Base-by-base conservation (phyloP, 352 stramenopile species). In the Sclerospora graminicola region DNA sequence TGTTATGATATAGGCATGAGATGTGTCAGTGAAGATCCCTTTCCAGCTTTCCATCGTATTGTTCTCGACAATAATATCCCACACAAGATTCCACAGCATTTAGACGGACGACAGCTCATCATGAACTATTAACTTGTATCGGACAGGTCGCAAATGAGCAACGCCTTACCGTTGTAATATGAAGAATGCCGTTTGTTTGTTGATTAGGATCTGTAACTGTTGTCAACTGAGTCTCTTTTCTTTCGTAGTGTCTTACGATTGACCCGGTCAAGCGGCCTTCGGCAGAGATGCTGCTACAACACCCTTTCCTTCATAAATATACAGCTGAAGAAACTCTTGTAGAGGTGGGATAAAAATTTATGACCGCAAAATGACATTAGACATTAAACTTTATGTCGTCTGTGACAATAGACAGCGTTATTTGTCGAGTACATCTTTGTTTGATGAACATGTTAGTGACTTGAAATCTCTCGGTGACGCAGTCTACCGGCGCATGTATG, bases 401-500 rank as follows among this genome's bases (percentile, higher is more conserved):
- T 7, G 20, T 24, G 55, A 10, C 34, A 91, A 75, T 89, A 74
- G 76, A 49, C 47, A 15, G 48, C 34, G 18, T 91, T 37, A 71
- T 87, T 26, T 63, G 86, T 23, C 48, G 60, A 38, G 56, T 45
- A 14, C 38, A 69, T 11, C 55, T 87, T 10, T 84, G 70, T n/a
- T n/a, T 33, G 75, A 89, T 58, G 69, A 89, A 32, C 50, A 60
- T 15, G 42, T 39, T 10, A 52, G 32, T 31, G 78, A 89, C n/a
- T 43, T 89, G 21, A 61, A 84, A 40, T 64, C 72, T 26, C 54
- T 89, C 5, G 60, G 68, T 18, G 78, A 89, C n/a, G 75, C 75
- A 28, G 78, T 85, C 10, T 84, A 88, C 63, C 67, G 70, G 11
- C 76, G 88, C 38, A 71, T 88, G 40, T 85, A 88, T 47, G 68